Conservation (phyloP, 306 rosid species). For the Vicia villosa region DNA sequence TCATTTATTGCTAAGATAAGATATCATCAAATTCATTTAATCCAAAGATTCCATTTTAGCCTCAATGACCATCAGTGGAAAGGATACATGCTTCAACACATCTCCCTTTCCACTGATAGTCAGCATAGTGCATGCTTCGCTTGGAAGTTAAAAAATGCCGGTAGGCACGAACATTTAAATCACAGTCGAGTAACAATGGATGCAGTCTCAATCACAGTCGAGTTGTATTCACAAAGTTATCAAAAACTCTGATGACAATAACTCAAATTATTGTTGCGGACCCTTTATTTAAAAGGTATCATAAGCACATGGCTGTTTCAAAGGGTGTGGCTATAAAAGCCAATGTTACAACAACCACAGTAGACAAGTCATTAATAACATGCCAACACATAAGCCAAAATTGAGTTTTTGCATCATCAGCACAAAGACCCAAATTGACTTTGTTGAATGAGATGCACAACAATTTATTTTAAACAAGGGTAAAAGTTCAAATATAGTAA, state of each 20-base stretch:
- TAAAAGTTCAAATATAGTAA: slow-evolving; percentile 39
- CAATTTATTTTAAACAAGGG: slow-evolving; percentile 29
- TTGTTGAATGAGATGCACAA: slow-evolving; percentile 34
- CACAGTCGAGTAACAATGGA: background rate
- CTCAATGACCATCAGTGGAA: too few relatives aligned
- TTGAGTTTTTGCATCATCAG: slow-evolving; percentile 28
- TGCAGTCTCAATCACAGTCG: background rate
- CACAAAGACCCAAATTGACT: slow-evolving; percentile 24
- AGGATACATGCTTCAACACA: background rate
- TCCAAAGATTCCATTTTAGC: background rate
- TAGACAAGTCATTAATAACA: slow-evolving; percentile 27
- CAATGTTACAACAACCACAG: slow-evolving; percentile 30
- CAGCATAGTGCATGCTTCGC: background rate
- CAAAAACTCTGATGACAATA: background rate
- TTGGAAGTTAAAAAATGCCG: background rate
- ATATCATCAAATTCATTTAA: too few relatives aligned
- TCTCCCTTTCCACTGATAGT: background rate
- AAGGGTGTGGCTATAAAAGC: slow-evolving; percentile 38
- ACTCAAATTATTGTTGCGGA: background rate
- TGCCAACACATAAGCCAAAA: slow-evolving; percentile 24
- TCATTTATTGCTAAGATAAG: too few relatives aligned
- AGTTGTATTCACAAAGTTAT: background rate
- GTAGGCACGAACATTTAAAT: background rate
- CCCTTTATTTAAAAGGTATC: background rate
- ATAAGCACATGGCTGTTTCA: slow-evolving; percentile 32